Percentiles rank a stretch among this genome's conserved stretches.
These are phyloP conservation scores for Yamadazyma olivae DNA, from an alignment of 805 yeast species.

Conservation along the genomic window DNA sequence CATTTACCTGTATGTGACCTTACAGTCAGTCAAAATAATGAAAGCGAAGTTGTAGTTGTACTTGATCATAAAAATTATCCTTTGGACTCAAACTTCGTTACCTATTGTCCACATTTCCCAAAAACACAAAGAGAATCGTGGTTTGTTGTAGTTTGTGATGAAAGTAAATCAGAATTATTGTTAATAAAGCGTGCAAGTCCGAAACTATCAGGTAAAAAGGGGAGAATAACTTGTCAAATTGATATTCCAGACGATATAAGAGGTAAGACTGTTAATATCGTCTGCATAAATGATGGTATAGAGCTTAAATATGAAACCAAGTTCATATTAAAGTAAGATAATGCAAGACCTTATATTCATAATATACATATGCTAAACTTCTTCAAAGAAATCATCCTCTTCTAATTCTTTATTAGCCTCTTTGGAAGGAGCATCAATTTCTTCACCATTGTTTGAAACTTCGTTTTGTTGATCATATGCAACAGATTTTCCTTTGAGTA, in stretches of 20 bases:
- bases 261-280: conserved; percentile 45
- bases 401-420: conserved; percentile 21
- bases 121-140: conserved; percentile 91
- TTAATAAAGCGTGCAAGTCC: conserved; percentile 79
- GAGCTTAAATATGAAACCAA: conserved; percentile 44
- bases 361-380: conserved; percentile 1
- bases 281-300: conserved; percentile 65
- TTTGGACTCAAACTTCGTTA: conserved; percentile 56
- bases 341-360: neutral
- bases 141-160: conserved; percentile 67
- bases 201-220: conserved; percentile 31
- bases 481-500: conserved; percentile 36
- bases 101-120: conserved; percentile 79
- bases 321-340: conserved; percentile 4
- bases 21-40: conserved; percentile 31
- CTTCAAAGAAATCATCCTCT: conserved; percentile 45
- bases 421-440: conserved; percentile 45
- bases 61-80: conserved; percentile 54
- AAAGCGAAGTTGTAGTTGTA: conserved; percentile 37
- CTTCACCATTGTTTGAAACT: conserved; percentile 17
- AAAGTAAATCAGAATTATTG: conserved; percentile 49
- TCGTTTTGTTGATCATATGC: conserved; percentile 14
- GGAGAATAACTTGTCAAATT: conserved; percentile 42
- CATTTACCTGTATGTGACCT: conserved; percentile 62
- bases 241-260: conserved; percentile 47